Conservation (phyloP, 257 asterid species). For the Nicotiana paniculata region DNA sequence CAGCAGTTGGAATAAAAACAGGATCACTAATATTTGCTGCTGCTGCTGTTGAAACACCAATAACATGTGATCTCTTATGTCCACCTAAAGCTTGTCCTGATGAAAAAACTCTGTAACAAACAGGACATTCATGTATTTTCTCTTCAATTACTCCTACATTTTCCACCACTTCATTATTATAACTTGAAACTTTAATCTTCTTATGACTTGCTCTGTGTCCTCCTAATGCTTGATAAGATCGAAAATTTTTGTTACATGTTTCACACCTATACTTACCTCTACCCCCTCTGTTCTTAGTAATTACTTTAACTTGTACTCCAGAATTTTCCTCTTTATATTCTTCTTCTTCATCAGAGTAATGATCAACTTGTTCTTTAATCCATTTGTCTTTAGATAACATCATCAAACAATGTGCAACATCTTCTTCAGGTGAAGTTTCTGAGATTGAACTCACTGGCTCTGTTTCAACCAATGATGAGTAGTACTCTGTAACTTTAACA, state of each 20-base stretch:
- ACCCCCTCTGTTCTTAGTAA: slow-evolving; percentile 13
- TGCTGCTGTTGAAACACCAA: slow-evolving; percentile 27
- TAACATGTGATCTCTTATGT: slow-evolving; percentile 74
- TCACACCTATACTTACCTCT: slow-evolving; percentile 70
- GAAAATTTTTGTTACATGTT: slow-evolving; percentile 56
- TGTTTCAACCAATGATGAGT: slow-evolving; percentile 22
- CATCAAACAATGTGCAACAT: slow-evolving; percentile 70
- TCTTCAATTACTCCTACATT: slow-evolving; percentile 17
- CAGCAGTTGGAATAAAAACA: neutral
- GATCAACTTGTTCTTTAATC: slow-evolving; percentile 18
- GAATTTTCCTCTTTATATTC: slow-evolving; percentile 10
- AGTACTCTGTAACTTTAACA: slow-evolving; percentile 11
- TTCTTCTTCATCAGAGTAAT: slow-evolving; percentile 7
- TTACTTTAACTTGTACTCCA: slow-evolving; percentile 9
- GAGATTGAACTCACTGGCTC: slow-evolving; percentile 68
- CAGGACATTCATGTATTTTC: slow-evolving; percentile 69
- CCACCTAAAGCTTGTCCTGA: slow-evolving; percentile 97
- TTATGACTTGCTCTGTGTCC: slow-evolving; percentile 96
- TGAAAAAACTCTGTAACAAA: slow-evolving; percentile 61
- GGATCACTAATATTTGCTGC: slow-evolving; percentile 5
- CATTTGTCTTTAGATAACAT: slow-evolving; percentile 77
- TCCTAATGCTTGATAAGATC: slow-evolving; percentile 88
- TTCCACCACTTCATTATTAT: neutral
- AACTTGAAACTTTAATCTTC: slow-evolving; percentile 21
- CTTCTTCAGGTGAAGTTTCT: slow-evolving; percentile 60